A percentile compares a stretch with the other conserved stretches of the same genome.
These are phyloP conservation scores for Chrysanthemum lavandulifolium DNA, from an alignment of 129 eudicot species.

Conservation along the genomic window DNA sequence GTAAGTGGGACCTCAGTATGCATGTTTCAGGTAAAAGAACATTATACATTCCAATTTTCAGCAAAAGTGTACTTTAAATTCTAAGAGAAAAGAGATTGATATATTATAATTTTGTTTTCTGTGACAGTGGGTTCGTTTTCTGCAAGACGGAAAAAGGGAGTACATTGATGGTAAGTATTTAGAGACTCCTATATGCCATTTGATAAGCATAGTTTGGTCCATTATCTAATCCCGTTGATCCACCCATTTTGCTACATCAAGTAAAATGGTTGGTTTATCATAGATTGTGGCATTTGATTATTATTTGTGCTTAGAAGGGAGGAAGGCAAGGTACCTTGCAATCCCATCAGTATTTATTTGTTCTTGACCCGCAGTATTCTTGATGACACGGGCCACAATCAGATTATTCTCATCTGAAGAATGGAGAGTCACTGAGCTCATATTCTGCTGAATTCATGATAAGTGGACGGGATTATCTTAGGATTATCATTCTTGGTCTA, in stretches of 20 bases:
- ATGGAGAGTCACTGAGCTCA: too few relatives aligned
- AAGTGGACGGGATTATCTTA: too few relatives aligned
- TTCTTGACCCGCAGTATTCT: constrained; percentile 6
- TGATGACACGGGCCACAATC: constrained; percentile 59
- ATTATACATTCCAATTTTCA: neutral
- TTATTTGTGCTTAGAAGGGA: constrained; percentile 8
- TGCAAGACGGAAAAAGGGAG: constrained; percentile 89
- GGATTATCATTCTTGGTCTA: too few relatives aligned
- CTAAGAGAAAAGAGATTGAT: neutral
- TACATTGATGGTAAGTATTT: constrained; percentile 75
- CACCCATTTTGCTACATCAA: too few relatives aligned
- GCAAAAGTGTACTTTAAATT: neutral
- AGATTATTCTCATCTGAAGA: too few relatives aligned
- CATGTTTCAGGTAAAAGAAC: constrained; percentile 75
- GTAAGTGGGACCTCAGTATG: constrained; percentile 91
- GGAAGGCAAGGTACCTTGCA: neutral
- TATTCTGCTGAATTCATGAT: too few relatives aligned
- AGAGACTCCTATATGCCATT: neutral
- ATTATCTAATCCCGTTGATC: too few relatives aligned
- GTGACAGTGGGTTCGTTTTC: constrained; percentile 94
- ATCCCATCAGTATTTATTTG: neutral
- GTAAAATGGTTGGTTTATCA: neutral
- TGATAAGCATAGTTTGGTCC: too few relatives aligned
- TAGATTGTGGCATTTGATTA: neutral
- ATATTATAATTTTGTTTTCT: constrained; percentile 10